phyloP scores from a whole-genome alignment of 306 rosid genomes.

The Lagenaria siceraria region DNA sequence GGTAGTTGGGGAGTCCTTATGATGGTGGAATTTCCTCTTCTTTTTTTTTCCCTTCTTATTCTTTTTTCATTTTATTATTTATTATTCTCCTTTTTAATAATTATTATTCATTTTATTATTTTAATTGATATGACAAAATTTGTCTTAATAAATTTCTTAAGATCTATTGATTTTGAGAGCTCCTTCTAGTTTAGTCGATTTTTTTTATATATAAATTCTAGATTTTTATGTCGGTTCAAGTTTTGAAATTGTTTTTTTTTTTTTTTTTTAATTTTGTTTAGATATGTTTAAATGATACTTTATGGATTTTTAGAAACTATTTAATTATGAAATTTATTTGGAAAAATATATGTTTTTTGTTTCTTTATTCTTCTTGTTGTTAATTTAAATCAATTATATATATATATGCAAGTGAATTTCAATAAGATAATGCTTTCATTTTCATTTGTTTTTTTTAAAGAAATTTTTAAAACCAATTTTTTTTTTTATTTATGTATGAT shows the following conservation, averaged over 20 bases:
- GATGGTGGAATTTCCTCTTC: background rate
- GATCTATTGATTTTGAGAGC: background rate
- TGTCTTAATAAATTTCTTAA: background rate
- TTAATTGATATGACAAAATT: background rate
- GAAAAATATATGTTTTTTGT: too few relatives aligned
- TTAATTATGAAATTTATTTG: too few relatives aligned
- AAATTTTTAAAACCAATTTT: too few relatives aligned
- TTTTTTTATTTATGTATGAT: too few relatives aligned
- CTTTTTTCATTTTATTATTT: background rate
- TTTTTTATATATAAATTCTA: background rate
- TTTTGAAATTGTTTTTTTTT: too few relatives aligned
- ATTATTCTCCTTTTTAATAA: background rate
- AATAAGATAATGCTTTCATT: too few relatives aligned
- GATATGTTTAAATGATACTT: background rate
- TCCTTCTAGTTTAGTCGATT: background rate
- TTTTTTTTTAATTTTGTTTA: background rate
- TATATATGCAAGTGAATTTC: too few relatives aligned
- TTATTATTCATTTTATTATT: background rate
- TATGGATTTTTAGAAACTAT: too few relatives aligned
- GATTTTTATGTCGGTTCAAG: background rate
- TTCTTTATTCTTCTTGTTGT: too few relatives aligned
- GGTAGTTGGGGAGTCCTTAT: constrained; percentile 1
- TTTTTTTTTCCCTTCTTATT: background rate
- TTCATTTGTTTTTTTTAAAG: too few relatives aligned
- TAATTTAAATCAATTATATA: too few relatives aligned